Evolutionary conservation across 164 flowering plant genomes (phyloP), one percentile per base, ranked within the genome.

Genomic region (Chimonanthus praecox): DNA sequence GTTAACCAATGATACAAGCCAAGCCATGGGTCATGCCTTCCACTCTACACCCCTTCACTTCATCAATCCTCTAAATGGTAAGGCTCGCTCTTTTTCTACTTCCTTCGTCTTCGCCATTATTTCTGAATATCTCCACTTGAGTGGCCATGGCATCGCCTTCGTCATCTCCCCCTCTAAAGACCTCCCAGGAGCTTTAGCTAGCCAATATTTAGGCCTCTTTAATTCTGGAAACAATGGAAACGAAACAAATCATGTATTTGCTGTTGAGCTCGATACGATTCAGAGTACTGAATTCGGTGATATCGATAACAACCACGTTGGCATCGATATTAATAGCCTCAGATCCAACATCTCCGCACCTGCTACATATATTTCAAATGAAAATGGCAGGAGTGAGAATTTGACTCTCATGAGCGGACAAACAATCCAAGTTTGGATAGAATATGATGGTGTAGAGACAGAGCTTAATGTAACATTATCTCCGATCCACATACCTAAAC

Each of bases 1-100:
- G 78, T 78, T 86, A 6, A 85, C 85, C 74, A 84, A 84, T 80
- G 44, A 11, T 11, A 58, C 87, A 7, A 11, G 72, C 11, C 72
- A 66, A 10, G 33, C 8, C 16, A 65, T 10, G 6, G 47, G 68
- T 33, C 68, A 45, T 65, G 68, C 49, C 68, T 45, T 65, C 68
- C 11, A 21, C 18, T 65, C 68, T 44, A 2, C 16, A 8, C 68
- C 49, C 68, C 10, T 45, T 16, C 1, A 2, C 47, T 65, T 65
- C 68, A 65, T 43, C 47, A 44, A 65, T 18, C 4, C 47, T 45
- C 7, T 47, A 44, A 33, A 10, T 15, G 48, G 68, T 65, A 65
- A 65, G 8, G 68, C 47, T 44, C 2, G 43, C 68, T 65, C 68
- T 11, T 44, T 65, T 47, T 65, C 68, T 45, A 65, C 47, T 10